These are phyloP conservation scores for Favolaschia claudopus DNA, from an alignment of 768 basidiomycete genomes.

Conservation along the genomic window DNA sequence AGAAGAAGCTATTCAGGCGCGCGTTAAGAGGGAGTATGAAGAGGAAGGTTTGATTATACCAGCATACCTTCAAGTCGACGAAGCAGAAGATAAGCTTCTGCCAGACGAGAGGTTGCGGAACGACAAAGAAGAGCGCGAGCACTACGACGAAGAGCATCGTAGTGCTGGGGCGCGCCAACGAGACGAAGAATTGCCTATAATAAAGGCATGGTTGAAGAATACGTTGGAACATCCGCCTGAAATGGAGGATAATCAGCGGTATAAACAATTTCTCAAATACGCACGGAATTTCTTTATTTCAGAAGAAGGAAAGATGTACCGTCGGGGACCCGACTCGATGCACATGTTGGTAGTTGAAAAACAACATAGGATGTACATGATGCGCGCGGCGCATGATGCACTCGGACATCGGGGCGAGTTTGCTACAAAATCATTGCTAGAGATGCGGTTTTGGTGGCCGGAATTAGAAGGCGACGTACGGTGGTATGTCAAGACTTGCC, in stretches of 20 bases:
- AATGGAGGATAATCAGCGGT: background rate
- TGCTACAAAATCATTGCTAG: conserved; percentile 1
- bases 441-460: conserved; percentile 32
- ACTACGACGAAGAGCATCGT: conserved; percentile 9
- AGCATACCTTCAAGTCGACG: background rate
- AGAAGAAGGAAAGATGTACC: background rate
- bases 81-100: background rate
- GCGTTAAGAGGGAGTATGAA: background rate
- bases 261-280: background rate
- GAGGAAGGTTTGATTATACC: background rate
- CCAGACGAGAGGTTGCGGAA: conserved; percentile 1
- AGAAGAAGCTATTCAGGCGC: background rate
- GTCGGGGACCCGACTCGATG: background rate
- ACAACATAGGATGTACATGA: conserved; percentile 17
- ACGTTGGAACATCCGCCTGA: background rate
- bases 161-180: background rate
- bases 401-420: conserved; percentile 26
- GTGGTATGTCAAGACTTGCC: conserved; percentile 42
- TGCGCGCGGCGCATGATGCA: conserved; percentile 23
- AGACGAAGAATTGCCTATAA: background rate
- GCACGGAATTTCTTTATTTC: background rate
- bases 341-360: conserved; percentile 4
- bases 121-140: background rate
- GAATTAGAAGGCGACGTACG: conserved; percentile 32
- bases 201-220: background rate